These are phyloP conservation scores for Starmerella apis DNA, from an alignment of 805 yeast genomes.

Conservation along the genomic window DNA sequence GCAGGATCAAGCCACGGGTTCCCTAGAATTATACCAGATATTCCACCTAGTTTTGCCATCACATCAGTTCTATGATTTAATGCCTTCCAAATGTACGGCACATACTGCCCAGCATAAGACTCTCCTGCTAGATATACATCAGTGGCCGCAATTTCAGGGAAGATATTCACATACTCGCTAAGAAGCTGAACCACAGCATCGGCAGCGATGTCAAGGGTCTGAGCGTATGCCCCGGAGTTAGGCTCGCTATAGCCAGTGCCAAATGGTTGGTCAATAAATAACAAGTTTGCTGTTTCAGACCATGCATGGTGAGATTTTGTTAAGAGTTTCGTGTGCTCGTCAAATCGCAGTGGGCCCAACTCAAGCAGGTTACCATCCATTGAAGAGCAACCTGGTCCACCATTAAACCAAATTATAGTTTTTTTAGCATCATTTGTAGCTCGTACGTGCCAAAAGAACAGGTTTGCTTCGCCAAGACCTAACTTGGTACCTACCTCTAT, in stretches of 20 bases:
- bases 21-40: conserved; percentile 68
- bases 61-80: conserved; percentile 36
- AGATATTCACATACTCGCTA: conserved; percentile 51
- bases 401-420: conserved; percentile 74
- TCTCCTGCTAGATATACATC: conserved; percentile 83
- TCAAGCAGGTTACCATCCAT: conserved; percentile 96
- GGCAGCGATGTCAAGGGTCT: conserved; percentile 40
- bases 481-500: conserved; percentile 45
- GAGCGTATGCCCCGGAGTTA: conserved; percentile 36
- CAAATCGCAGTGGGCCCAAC: conserved; percentile 72
- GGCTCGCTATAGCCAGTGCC: conserved; percentile 83
- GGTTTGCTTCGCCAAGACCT: conserved; percentile 36
- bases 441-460: conserved; percentile 69
- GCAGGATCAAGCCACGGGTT: conserved; percentile 93
- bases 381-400: conserved; percentile 98
- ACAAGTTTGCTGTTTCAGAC: conserved; percentile 66
- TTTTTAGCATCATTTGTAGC: conserved; percentile 28
- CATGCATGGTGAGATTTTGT: conserved; percentile 60
- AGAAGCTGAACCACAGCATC: conserved; percentile 56
- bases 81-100: conserved; percentile 72
- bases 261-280: conserved; percentile 88
- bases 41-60: conserved; percentile 29
- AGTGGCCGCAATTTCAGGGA: conserved; percentile 58
- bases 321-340: conserved; percentile 32
- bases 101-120: conserved; percentile 93